Evolutionary conservation across 306 rosid species (phyloP).

Genomic region (Lupinus albus): DNA sequence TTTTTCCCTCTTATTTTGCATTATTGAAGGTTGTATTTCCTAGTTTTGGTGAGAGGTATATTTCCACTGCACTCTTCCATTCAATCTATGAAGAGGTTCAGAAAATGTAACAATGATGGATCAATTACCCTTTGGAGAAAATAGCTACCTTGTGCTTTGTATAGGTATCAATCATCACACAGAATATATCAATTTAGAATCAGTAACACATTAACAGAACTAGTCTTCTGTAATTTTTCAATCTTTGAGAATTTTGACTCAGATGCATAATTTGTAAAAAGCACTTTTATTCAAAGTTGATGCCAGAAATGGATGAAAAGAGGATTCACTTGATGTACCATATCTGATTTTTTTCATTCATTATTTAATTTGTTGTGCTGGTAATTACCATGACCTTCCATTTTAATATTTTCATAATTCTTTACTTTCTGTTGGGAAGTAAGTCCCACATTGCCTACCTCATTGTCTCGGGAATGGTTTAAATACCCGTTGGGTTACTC

Average conservation of each 20-base stretch:
- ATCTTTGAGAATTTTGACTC: constrained; percentile 35
- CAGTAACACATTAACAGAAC: constrained; percentile 10
- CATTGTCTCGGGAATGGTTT: too few species aligned
- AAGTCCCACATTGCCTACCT: too few species aligned
- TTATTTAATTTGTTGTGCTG: constrained; percentile 4
- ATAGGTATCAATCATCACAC: constrained; percentile 44
- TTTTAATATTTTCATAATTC: constrained; percentile 32
- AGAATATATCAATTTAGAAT: constrained; percentile 1
- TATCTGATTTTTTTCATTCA: not conserved
- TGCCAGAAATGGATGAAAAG: constrained; percentile 19
- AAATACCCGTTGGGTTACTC: too few species aligned
- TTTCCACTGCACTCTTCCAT: constrained; percentile 74
- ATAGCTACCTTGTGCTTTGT: constrained; percentile 40
- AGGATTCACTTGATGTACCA: constrained; percentile 19
- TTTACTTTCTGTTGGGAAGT: too few species aligned
- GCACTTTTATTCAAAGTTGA: constrained; percentile 35
- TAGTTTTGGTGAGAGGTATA: constrained; percentile 90
- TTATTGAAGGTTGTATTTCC: constrained; percentile 77
- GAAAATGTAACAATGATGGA: constrained; percentile 50
- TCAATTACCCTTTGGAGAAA: constrained; percentile 27
- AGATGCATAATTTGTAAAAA: constrained; percentile 34
- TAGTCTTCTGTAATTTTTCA: not conserved
- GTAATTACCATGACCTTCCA: constrained; percentile 21
- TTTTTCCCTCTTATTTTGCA: constrained; percentile 8
- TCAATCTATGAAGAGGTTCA: constrained; percentile 74